phyloP scores from a whole-genome alignment of 139 green algal species.

The Auxenochlorella protothecoides region DNA sequence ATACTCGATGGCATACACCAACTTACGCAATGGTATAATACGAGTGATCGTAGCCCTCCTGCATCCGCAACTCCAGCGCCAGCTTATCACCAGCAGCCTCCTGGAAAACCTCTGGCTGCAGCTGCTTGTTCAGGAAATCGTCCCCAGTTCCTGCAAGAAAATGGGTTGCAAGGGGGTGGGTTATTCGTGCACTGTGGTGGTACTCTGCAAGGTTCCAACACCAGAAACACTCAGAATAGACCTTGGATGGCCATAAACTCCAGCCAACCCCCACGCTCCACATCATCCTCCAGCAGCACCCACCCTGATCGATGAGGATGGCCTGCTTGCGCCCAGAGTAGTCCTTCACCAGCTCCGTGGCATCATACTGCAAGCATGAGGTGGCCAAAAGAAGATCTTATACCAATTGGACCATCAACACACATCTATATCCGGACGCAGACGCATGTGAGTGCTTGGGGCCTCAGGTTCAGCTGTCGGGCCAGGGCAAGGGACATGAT shows the following conservation, averaged over 20 bases:
- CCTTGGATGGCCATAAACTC: no score
- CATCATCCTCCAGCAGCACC: background rate
- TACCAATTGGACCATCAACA: constrained; percentile 29
- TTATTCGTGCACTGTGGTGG: no score
- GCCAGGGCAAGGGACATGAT: no score
- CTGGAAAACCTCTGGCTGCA: constrained; percentile 64
- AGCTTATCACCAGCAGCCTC: constrained; percentile 40
- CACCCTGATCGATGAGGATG: constrained; percentile 7
- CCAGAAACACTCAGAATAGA: no score
- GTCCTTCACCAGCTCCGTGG: constrained; percentile 57
- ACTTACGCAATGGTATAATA: constrained; percentile 80
- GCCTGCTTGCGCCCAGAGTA: constrained; percentile 42
- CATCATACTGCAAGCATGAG: constrained; percentile 60
- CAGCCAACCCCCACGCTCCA: background rate
- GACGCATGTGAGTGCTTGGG: background rate
- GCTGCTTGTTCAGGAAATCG: constrained; percentile 72
- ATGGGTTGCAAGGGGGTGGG: background rate
- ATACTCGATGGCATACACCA: no score
- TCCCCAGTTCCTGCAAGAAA: constrained; percentile 46
- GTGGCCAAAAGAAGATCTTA: no score
- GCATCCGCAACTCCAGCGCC: constrained; percentile 47
- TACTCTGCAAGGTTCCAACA: no score
- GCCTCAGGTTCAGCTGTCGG: no score
- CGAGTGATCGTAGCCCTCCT: constrained; percentile 87
- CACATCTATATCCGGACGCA: constrained; percentile 25